Evolutionary conservation across 371 early-diverging fungal genomes (phyloP).

Genomic region (Fennellomyces sp.): DNA sequence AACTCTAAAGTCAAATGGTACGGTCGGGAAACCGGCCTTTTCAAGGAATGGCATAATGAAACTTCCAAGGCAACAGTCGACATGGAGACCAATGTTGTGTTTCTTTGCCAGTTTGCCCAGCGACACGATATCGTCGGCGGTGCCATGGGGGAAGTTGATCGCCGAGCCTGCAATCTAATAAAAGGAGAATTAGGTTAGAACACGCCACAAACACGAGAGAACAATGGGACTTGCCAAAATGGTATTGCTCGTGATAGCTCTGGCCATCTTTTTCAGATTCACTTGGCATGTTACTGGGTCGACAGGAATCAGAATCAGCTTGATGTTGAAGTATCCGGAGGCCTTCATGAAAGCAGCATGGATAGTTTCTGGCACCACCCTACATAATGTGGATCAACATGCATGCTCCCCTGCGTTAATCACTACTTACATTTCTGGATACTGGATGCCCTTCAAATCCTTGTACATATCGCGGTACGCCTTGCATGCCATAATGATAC

Average conservation of each 20-base stretch:
- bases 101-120: slow-evolving; percentile 83
- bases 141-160: slow-evolving; percentile 93
- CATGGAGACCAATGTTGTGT: slow-evolving; percentile 87
- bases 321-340: slow-evolving; percentile 88
- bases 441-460: slow-evolving; percentile 72
- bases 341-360: slow-evolving; percentile 98
- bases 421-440: slow-evolving; percentile 85
- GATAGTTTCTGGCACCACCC: slow-evolving; percentile 86
- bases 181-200: neutral
- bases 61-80: slow-evolving; percentile 97
- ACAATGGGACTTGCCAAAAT: slow-evolving; percentile 62
- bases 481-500: slow-evolving; percentile 92
- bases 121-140: slow-evolving; percentile 87
- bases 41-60: slow-evolving; percentile 94
- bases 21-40: slow-evolving; percentile 86
- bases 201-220: neutral
- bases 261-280: slow-evolving; percentile 69
- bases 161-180: slow-evolving; percentile 86
- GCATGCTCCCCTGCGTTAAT: neutral
- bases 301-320: slow-evolving; percentile 82
- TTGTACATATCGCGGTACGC: slow-evolving; percentile 83
- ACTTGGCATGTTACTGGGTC: slow-evolving; percentile 80
- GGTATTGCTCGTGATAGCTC: slow-evolving; percentile 90
- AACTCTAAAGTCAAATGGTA: slow-evolving; percentile 88
- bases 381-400: slow-evolving; percentile 19